A percentile compares a stretch with the other conserved stretches of the same genome.
These are phyloP conservation scores for Spergularia marina DNA, from an alignment of 148 eudicot genomes.

Conservation along the genomic window DNA sequence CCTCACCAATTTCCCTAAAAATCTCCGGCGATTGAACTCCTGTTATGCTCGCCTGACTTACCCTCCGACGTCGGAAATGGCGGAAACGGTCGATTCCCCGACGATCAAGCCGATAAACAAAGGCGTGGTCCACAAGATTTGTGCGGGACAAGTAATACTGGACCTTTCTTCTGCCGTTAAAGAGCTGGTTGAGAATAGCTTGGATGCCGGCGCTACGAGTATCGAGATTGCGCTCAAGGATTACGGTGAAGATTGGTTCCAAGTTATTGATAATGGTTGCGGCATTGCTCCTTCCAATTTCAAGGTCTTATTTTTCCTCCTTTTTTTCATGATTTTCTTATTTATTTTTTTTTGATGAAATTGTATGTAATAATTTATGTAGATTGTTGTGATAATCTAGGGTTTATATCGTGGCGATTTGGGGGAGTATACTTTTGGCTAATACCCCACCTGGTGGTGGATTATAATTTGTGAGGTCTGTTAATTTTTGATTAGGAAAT, in stretches of 20 bases:
- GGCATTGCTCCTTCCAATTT: constrained; percentile 79
- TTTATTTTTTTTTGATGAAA: neutral
- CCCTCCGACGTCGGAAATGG: constrained; percentile 11
- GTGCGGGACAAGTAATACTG: constrained; percentile 90
- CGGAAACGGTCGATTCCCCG: constrained; percentile 21
- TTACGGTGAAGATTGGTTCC: constrained; percentile 70
- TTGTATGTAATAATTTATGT: neutral
- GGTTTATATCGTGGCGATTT: neutral
- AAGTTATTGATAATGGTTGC: constrained; percentile 81
- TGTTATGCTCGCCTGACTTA: too few relatives aligned
- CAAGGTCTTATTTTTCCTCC: constrained; percentile 38
- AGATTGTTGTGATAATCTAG: neutral
- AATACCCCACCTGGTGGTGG: too few relatives aligned
- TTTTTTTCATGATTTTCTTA: neutral
- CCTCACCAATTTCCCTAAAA: neutral
- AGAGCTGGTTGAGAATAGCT: constrained; percentile 94
- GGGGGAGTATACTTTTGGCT: neutral
- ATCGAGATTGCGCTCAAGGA: constrained; percentile 73
- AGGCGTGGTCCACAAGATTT: constrained; percentile 74
- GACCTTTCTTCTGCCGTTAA: constrained; percentile 95
- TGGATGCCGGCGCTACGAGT: constrained; percentile 87
- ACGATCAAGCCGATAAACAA: constrained; percentile 71
- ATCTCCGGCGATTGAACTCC: neutral
- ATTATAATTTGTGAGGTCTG: too few relatives aligned
- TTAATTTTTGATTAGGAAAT: too few relatives aligned